These are phyloP conservation scores for Hordeum pubiflorum DNA, from an alignment of 202 grass and related monocot genomes.

Conservation along the genomic window DNA sequence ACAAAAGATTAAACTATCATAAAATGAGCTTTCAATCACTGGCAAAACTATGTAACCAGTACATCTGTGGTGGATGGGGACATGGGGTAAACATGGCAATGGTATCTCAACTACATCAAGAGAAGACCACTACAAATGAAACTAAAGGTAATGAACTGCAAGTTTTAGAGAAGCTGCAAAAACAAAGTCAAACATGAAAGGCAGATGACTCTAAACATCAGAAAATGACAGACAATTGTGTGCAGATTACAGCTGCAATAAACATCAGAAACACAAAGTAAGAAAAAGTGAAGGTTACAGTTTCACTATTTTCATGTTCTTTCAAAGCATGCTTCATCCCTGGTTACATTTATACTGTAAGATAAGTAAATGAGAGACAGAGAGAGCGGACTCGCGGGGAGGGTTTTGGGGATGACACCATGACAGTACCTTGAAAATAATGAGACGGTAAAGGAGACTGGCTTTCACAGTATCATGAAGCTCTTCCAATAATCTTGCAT, in stretches of 20 bases:
- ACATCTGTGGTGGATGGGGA: background rate
- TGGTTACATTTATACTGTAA: background rate
- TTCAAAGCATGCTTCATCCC: background rate
- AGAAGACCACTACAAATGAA: background rate
- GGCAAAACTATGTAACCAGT: background rate
- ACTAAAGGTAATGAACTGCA: background rate
- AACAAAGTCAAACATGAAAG: background rate
- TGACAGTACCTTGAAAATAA: constrained; percentile 78
- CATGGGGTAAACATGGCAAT: background rate
- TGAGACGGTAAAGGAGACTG: constrained; percentile 69
- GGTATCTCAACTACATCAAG: background rate
- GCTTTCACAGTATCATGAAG: constrained; percentile 63
- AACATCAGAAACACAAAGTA: background rate
- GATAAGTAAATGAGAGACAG: background rate
- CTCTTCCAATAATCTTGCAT: constrained; percentile 86
- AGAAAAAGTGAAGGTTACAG: background rate
- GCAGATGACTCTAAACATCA: background rate
- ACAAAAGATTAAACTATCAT: background rate
- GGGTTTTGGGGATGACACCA: background rate
- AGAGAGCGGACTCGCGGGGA: background rate
- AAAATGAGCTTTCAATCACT: background rate
- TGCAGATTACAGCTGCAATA: background rate
- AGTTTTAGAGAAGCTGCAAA: background rate
- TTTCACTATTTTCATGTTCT: background rate
- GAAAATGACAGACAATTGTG: background rate